phyloP scores from a whole-genome alignment of 176 grass and related monocot species.

The Oryza glumipatula region DNA sequence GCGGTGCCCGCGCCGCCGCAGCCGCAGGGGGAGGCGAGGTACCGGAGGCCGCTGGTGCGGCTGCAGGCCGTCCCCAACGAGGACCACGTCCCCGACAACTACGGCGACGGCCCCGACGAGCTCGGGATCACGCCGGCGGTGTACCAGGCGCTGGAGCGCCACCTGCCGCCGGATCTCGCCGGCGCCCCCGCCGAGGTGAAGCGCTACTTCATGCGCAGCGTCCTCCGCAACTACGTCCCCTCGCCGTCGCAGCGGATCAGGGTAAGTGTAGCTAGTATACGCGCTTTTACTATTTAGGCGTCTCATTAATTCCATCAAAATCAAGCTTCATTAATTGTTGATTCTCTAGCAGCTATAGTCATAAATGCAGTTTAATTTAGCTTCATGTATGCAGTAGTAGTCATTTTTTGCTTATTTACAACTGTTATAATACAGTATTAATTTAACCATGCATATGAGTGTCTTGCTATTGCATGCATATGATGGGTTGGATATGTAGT shows the following conservation, averaged over 20 bases:
- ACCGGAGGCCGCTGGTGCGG: not conserved
- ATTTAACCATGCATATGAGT: too few relatives aligned
- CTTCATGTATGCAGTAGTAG: not conserved
- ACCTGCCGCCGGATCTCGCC: not conserved
- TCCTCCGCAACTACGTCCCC: not conserved
- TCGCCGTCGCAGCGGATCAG: not conserved
- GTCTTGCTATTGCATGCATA: too few relatives aligned
- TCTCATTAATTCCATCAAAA: too few relatives aligned
- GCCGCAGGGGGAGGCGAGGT: constrained; percentile 35
- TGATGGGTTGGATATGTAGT: too few relatives aligned
- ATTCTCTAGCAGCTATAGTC: too few relatives aligned
- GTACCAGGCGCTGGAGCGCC: constrained; percentile 17
- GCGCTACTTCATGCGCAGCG: not conserved
- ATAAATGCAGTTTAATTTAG: not conserved
- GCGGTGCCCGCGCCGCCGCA: not conserved
- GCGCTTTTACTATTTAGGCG: too few relatives aligned
- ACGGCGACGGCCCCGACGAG: constrained; percentile 61
- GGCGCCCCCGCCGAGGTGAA: not conserved
- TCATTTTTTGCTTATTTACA: not conserved
- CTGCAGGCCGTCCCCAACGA: constrained; percentile 37
- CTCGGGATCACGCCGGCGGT: constrained; percentile 48
- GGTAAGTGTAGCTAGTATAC: not conserved
- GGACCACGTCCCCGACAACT: constrained; percentile 53
- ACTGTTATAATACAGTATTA: too few relatives aligned
- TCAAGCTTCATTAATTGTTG: too few relatives aligned